Evolutionary conservation across 2,329 filamentous ascomycete genomes (phyloP).

Genomic region (Akanthomyces dipterigenus): DNA sequence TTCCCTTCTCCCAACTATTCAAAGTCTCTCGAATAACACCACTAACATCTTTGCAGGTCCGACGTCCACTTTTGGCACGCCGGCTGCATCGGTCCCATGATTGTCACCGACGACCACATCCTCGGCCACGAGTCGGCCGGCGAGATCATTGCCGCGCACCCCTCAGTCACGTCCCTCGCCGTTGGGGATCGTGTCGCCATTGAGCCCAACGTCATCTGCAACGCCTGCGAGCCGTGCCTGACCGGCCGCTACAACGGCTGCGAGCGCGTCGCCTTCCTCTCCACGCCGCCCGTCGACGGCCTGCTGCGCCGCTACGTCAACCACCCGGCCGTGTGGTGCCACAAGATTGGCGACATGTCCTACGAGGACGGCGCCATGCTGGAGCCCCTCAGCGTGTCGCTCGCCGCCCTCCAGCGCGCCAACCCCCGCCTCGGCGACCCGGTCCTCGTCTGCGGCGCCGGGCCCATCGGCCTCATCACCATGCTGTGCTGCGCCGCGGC

Average conservation of each 20-base stretch:
- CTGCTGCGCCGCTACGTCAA: conserved; percentile 89
- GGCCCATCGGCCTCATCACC: conserved; percentile 87
- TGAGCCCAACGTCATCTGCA: conserved; percentile 91
- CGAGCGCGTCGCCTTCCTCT: conserved; percentile 77
- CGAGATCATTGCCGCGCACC: conserved; percentile 72
- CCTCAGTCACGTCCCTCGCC: conserved; percentile 70
- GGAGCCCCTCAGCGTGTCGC: conserved; percentile 82
- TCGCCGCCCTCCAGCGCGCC: conserved; percentile 81
- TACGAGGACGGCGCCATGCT: conserved; percentile 88
- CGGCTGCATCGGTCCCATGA: conserved; percentile 93
- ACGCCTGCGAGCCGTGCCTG: conserved; percentile 81
- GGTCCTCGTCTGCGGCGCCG: conserved; percentile 84
- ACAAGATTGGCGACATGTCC: conserved; percentile 89
- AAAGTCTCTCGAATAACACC: neutral
- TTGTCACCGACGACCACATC: conserved; percentile 82
- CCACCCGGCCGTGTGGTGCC: conserved; percentile 90
- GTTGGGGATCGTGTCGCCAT: conserved; percentile 87
- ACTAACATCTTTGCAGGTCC: conserved; percentile 46
- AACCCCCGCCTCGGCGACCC: conserved; percentile 77
- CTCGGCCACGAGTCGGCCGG: conserved; percentile 92
- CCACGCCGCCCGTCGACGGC: conserved; percentile 82
- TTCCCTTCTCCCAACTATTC: neutral
- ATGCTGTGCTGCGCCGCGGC: conserved; percentile 78
- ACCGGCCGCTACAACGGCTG: conserved; percentile 95
- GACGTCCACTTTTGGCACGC: conserved; percentile 98